A percentile compares a stretch with the other conserved stretches of the same genome.
Evolutionary conservation across 2,329 filamentous ascomycete species (phyloP).

Genomic region (Fusarium globosum): DNA sequence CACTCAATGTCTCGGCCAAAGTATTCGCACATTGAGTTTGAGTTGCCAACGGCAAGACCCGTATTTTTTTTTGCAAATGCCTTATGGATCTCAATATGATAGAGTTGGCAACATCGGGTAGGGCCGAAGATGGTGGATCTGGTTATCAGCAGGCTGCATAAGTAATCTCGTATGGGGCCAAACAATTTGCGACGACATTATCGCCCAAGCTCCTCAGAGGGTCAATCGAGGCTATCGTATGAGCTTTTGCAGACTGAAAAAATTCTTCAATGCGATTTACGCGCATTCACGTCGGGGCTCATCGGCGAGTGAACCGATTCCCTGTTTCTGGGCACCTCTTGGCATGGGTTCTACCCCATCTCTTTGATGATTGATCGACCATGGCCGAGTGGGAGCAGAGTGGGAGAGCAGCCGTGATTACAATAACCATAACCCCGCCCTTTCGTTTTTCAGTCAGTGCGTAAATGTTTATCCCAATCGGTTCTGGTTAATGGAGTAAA

Average conservation of each 20-base stretch:
- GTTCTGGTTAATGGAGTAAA: neutral
- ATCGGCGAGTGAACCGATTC: neutral
- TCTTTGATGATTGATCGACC: neutral
- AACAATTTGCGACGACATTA: neutral
- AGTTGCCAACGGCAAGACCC: neutral
- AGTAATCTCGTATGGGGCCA: neutral
- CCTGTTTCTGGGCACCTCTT: neutral
- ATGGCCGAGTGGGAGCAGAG: slow-evolving; percentile 5
- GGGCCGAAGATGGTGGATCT: neutral
- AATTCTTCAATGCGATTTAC: too few species aligned
- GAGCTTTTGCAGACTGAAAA: neutral
- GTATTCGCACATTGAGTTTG: neutral
- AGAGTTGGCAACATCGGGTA: neutral
- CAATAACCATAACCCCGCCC: neutral
- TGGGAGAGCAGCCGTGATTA: neutral
- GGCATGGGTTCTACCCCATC: neutral
- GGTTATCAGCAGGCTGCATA: neutral
- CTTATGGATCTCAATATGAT: neutral
- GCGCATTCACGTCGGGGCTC: neutral
- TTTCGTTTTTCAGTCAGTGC: neutral
- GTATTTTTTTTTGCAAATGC: neutral
- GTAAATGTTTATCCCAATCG: neutral
- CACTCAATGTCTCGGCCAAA: neutral
- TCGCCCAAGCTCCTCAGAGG: neutral
- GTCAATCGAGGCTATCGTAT: neutral